These are phyloP conservation scores for Cryptosporidium baileyi DNA, from an alignment of 169 alveolate species.

Conservation along the genomic window DNA sequence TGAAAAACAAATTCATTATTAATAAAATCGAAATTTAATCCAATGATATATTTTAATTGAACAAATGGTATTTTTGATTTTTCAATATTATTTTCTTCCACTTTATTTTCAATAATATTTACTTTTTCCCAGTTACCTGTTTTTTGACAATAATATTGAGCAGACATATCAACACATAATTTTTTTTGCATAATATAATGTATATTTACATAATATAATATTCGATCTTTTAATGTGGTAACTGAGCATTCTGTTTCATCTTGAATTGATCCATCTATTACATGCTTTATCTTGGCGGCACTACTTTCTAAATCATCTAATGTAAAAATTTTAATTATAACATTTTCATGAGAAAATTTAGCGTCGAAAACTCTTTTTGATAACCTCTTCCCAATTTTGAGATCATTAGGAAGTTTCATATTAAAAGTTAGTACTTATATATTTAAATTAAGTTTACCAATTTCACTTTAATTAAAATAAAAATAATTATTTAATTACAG, in stretches of 20 bases:
- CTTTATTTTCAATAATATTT: background rate
- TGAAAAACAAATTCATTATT: conserved; percentile 4
- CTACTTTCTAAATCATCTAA: conserved; percentile 18
- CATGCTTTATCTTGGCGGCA: conserved; percentile 67
- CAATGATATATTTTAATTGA: conserved; percentile 31
- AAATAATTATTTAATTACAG: too few relatives aligned
- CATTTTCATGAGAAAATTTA: background rate
- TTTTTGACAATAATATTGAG: conserved; percentile 5
- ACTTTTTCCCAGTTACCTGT: conserved; percentile 1
- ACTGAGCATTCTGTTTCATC: conserved; percentile 7
- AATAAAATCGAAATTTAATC: conserved; percentile 25
- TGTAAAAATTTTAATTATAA: conserved; percentile 23
- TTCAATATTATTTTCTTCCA: background rate
- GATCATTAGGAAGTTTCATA: conserved; percentile 1
- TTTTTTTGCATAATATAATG: conserved; percentile 31
- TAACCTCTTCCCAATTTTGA: background rate
- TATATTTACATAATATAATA: conserved; percentile 1
- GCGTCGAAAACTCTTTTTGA: conserved; percentile 49
- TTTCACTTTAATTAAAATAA: too few relatives aligned
- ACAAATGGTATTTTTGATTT: background rate
- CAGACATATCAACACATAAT: background rate
- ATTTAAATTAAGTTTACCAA: too few relatives aligned
- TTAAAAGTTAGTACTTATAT: too few relatives aligned
- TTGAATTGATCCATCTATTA: background rate
- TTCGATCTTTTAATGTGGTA: conserved; percentile 21